Percentiles rank a stretch among this genome's conserved stretches.
Evolutionary conservation across 2,329 filamentous ascomycete species (phyloP).

Genomic region (Trichoderma endophyticum): DNA sequence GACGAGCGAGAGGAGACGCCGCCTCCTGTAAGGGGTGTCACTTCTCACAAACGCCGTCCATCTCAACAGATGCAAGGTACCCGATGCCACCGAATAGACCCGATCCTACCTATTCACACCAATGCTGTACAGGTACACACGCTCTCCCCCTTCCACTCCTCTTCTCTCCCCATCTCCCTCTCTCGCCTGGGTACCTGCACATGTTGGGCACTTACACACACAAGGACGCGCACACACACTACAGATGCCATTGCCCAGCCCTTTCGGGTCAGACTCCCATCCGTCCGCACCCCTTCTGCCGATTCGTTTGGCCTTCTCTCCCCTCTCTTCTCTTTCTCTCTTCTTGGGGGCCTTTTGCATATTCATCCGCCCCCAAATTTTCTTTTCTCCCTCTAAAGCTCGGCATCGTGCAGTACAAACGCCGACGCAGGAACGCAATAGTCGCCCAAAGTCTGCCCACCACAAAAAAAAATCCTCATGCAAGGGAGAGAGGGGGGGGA

Average conservation of each 20-base stretch:
- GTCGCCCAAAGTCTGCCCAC: background rate
- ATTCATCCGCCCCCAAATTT: background rate
- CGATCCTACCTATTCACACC: background rate
- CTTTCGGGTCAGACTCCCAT: background rate
- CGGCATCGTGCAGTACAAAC: background rate
- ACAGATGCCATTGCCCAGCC: background rate
- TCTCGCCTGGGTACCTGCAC: background rate
- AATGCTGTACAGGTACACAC: background rate
- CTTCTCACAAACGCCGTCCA: background rate
- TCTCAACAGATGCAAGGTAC: slow-evolving; percentile 11
- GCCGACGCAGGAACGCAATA: background rate
- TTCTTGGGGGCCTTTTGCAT: background rate
- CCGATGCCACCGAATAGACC: background rate
- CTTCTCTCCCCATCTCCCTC: background rate
- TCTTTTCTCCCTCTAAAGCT: background rate
- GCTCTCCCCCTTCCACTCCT: background rate
- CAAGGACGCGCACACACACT: background rate
- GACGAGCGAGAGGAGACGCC: background rate
- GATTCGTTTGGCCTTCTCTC: background rate
- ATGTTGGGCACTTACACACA: background rate
- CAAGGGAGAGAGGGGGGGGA: background rate
- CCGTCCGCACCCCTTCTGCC: background rate
- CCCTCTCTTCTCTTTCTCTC: too few relatives aligned
- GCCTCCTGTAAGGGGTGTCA: background rate
- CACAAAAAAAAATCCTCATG: background rate